A percentile compares a stretch with the other conserved stretches of the same genome.
These are phyloP conservation scores for Pestalotiopsis fici DNA, from an alignment of 2,329 filamentous ascomycete genomes.

Conservation along the genomic window DNA sequence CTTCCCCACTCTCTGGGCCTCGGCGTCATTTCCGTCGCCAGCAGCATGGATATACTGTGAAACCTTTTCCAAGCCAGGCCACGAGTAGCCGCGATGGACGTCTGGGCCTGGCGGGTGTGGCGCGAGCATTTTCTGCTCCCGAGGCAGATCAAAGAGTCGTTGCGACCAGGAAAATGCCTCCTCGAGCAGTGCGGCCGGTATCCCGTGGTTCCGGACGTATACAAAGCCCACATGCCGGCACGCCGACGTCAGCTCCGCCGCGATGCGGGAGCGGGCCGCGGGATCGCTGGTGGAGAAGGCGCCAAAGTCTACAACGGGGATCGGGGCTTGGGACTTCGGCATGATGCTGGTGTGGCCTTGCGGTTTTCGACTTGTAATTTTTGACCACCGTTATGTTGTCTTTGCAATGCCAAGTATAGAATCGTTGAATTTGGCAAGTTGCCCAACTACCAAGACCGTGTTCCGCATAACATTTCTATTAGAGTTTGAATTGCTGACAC, in stretches of 20 bases:
- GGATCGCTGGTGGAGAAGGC: constrained; percentile 20
- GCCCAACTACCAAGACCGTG: no score
- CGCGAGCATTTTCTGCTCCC: constrained; percentile 35
- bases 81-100: constrained; percentile 57
- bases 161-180: constrained; percentile 38
- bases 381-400: no score
- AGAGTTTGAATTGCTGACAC: no score
- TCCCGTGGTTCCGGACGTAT: constrained; percentile 28
- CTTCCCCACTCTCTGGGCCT: constrained; percentile 38
- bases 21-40: constrained; percentile 36
- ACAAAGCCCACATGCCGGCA: constrained; percentile 33
- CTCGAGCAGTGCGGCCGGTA: constrained; percentile 33
- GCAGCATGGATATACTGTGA: constrained; percentile 42
- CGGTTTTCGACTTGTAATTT: neutral
- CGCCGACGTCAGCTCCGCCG: constrained; percentile 26
- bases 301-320: constrained; percentile 26
- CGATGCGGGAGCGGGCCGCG: constrained; percentile 22
- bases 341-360: neutral
- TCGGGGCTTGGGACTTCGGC: neutral
- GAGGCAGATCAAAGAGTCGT: constrained; percentile 30
- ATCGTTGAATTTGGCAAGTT: no score
- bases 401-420: no score
- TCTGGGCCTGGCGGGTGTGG: constrained; percentile 40
- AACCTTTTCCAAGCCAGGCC: constrained; percentile 55
- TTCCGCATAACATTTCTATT: no score